Conservation (phyloP, 1,284 basidiomycete species). For the Spongiforma sp. region DNA sequence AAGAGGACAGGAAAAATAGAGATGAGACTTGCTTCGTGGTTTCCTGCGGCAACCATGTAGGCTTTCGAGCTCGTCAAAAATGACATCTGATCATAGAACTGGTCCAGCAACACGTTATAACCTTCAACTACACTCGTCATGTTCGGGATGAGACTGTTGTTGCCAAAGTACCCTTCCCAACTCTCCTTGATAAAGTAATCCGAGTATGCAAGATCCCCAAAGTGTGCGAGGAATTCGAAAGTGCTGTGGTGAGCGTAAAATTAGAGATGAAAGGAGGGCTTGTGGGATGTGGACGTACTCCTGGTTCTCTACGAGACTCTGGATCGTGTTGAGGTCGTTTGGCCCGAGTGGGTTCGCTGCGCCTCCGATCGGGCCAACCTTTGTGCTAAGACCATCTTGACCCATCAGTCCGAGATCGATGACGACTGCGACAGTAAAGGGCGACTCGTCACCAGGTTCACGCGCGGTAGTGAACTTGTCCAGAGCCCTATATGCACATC, state of each 20-base stretch:
- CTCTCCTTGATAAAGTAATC: conserved; percentile 38
- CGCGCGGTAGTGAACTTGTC: conserved; percentile 34
- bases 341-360: conserved; percentile 30
- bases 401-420: conserved; percentile 36
- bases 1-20: neutral
- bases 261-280: neutral
- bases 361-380: conserved; percentile 31
- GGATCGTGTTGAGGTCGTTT: conserved; percentile 34
- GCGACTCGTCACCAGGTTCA: conserved; percentile 19
- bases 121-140: conserved; percentile 31
- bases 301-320: conserved; percentile 35
- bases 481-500: conserved; percentile 30
- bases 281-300: conserved; percentile 23
- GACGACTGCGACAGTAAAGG: conserved; percentile 32
- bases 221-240: conserved; percentile 32
- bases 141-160: conserved; percentile 32
- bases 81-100: conserved; percentile 35
- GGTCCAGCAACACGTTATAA: conserved; percentile 30
- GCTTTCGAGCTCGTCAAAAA: conserved; percentile 27
- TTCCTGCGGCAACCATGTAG: conserved; percentile 35
- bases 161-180: conserved; percentile 36
- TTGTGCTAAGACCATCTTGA: conserved; percentile 32
- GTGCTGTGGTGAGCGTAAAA: conserved; percentile 18
- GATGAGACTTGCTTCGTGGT: conserved; percentile 20
- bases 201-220: conserved; percentile 33